phyloP scores from a whole-genome alignment of 176 grass and related monocot genomes.

The Aegilops sharonensis region DNA sequence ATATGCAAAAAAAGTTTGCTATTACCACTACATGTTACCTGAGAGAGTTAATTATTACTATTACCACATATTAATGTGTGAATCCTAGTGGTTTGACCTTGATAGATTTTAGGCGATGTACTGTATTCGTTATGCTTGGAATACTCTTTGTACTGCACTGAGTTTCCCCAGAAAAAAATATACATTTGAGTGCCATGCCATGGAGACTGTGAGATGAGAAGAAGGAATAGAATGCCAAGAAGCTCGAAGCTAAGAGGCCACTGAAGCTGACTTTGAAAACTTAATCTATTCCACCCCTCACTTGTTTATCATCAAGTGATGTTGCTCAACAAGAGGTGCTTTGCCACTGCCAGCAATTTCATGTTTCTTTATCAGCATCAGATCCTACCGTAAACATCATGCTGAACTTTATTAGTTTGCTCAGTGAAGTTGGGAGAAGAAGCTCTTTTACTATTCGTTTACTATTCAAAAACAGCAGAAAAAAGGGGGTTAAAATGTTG shows the following conservation, averaged over 20 bases:
- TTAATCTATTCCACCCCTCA: background rate
- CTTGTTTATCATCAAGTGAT: background rate
- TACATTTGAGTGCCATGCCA: background rate
- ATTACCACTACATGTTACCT: background rate
- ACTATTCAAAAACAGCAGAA: background rate
- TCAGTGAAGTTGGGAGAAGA: too few species aligned
- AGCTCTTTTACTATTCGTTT: too few species aligned
- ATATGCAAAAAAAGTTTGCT: background rate
- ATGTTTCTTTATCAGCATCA: background rate
- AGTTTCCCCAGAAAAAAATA: background rate
- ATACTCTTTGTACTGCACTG: conserved; percentile 29
- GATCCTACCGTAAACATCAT: background rate
- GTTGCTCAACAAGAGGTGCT: background rate
- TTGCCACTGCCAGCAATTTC: background rate
- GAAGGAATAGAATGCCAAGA: background rate
- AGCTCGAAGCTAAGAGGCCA: conserved; percentile 8
- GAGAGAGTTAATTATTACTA: too few species aligned
- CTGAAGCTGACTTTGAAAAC: background rate
- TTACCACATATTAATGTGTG: conserved; percentile 22
- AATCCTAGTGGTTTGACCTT: conserved; percentile 37
- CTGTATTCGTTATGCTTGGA: background rate
- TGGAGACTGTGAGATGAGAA: background rate
- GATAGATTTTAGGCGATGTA: conserved; percentile 24
- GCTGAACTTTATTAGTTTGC: background rate
- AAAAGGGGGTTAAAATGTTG: background rate